phyloP scores from a whole-genome alignment of 768 basidiomycete genomes.

The Melanogaster broomeanus region DNA sequence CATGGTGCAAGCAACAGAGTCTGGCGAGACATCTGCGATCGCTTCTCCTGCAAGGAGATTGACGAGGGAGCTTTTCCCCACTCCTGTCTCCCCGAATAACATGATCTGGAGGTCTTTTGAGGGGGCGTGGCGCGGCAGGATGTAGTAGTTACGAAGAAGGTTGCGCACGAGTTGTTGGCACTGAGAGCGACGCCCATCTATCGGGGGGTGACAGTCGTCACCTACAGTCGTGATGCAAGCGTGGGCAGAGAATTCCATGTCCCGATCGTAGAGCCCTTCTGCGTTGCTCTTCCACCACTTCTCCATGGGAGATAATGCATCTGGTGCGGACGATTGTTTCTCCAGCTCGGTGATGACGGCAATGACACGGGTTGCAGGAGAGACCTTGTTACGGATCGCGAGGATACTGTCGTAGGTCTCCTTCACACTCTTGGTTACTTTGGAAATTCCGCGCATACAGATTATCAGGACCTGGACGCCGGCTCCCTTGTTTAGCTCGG shows the following conservation, averaged over 20 bases:
- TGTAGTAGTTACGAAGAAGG: conserved; percentile 14
- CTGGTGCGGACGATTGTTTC: conserved; percentile 17
- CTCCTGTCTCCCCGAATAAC: conserved; percentile 44
- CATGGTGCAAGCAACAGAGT: conserved; percentile 35
- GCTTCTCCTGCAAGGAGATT: conserved; percentile 41
- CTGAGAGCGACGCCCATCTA: conserved; percentile 17
- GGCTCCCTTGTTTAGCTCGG: conserved; percentile 15
- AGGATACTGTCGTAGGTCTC: conserved; percentile 25
- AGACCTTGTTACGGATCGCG: conserved; percentile 19
- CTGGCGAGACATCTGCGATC: conserved; percentile 23
- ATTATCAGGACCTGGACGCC: conserved; percentile 27
- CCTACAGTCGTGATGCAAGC: conserved; percentile 40
- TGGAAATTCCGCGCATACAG: conserved; percentile 29
- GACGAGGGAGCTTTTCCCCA: conserved; percentile 34
- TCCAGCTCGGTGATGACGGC: no score
- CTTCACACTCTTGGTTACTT: conserved; percentile 27
- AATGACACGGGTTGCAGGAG: conserved; percentile 20
- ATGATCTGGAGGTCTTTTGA: conserved; percentile 34
- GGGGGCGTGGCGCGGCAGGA: conserved; percentile 13
- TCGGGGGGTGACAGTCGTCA: conserved; percentile 20
- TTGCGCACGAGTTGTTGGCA: conserved; percentile 20
- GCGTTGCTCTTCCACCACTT: conserved; percentile 41
- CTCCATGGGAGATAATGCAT: conserved; percentile 27
- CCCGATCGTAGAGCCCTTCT: conserved; percentile 21
- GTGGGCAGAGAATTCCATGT: conserved; percentile 35